A percentile compares a stretch with the other conserved stretches of the same genome.
These are phyloP conservation scores for Lophiotrema nucula DNA, from an alignment of 495 filamentous ascomycete species.

Conservation along the genomic window DNA sequence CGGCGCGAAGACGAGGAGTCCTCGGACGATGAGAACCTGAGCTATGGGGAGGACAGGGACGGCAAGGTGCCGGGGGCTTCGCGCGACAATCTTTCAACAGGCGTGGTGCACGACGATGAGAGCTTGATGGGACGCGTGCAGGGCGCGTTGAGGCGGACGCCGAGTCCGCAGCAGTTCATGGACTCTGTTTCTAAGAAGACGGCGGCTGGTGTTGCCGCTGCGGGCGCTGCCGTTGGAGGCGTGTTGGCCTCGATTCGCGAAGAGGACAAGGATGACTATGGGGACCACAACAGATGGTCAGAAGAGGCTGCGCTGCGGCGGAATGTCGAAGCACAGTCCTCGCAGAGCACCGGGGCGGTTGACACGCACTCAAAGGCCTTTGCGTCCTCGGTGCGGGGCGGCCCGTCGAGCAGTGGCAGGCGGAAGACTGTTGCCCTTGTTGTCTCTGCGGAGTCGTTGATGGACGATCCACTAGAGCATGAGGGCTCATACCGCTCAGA, in stretches of 20 bases:
- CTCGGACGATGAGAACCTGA: conserved; percentile 34
- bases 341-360: conserved; percentile 27
- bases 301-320: conserved; percentile 63
- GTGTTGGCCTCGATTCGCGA: conserved; percentile 83
- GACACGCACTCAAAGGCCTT: conserved; percentile 33
- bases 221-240: conserved; percentile 72
- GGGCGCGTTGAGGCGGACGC: conserved; percentile 79
- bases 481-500: conserved; percentile 62
- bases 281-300: conserved; percentile 80
- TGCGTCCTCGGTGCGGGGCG: conserved; percentile 25
- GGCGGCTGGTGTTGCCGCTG: conserved; percentile 75
- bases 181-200: conserved; percentile 75
- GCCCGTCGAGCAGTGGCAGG: conserved; percentile 45
- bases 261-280: conserved; percentile 68
- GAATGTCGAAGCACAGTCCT: conserved; percentile 31
- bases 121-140: conserved; percentile 71
- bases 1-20: conserved; percentile 70
- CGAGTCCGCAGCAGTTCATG: conserved; percentile 84
- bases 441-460: conserved; percentile 69
- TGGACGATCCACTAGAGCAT: conserved; percentile 51
- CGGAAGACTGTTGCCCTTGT: conserved; percentile 82
- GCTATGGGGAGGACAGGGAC: conserved; percentile 34
- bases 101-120: conserved; percentile 50
- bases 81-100: conserved; percentile 30
- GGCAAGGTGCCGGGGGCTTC: conserved; percentile 35